A percentile compares a stretch with the other conserved stretches of the same genome.
Conservation (phyloP, 352 stramenopile genomes). For the Pythium apleroticum region DNA sequence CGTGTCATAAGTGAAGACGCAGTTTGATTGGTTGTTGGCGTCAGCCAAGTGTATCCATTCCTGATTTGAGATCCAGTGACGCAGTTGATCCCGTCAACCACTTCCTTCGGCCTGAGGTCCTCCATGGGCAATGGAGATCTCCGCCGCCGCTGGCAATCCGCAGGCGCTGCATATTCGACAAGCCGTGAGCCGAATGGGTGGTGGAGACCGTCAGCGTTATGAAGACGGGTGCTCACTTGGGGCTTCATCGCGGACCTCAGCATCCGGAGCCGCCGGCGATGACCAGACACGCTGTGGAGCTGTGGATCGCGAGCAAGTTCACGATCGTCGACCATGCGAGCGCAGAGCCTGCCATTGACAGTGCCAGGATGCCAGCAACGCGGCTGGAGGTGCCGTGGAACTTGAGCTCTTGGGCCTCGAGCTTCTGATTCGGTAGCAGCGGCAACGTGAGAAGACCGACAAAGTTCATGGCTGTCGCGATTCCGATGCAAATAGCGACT, state of each 20-base stretch:
- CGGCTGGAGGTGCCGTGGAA: conserved; percentile 46
- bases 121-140: neutral
- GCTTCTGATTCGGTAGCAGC: conserved; percentile 63
- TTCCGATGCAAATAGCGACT: conserved; percentile 53
- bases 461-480: conserved; percentile 49
- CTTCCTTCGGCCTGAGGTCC: neutral
- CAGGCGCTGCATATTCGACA: neutral
- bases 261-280: conserved; percentile 62
- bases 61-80: conserved; percentile 14
- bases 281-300: conserved; percentile 56
- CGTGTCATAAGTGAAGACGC: conserved; percentile 8
- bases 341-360: conserved; percentile 38
- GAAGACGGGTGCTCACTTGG: too few species aligned
- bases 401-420: conserved; percentile 61
- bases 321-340: conserved; percentile 53
- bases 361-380: conserved; percentile 36
- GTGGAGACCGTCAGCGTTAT: neutral
- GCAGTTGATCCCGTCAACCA: neutral
- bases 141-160: neutral
- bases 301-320: conserved; percentile 65
- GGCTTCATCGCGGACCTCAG: too few species aligned
- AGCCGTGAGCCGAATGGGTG: neutral
- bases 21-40: conserved; percentile 17
- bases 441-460: conserved; percentile 45
- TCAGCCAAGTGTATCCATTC: conserved; percentile 20